Conservation (phyloP, 345 rosid species). For the Punica granatum region DNA sequence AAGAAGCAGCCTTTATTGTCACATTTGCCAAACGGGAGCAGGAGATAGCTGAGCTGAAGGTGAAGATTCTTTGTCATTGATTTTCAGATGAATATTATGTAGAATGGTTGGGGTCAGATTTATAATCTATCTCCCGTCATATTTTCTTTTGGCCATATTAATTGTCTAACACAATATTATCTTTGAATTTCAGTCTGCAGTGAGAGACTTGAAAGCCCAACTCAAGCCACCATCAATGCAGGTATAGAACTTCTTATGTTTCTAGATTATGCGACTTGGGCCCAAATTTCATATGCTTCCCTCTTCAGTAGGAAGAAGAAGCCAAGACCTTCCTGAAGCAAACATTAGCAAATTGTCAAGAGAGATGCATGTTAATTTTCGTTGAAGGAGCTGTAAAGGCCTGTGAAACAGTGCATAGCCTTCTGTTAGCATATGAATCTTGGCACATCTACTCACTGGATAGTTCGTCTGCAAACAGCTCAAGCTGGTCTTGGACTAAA, state of each 20-base stretch:
- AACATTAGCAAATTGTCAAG: background rate
- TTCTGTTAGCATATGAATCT: background rate
- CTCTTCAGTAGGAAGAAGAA: background rate
- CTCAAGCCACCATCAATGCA: constrained; percentile 98
- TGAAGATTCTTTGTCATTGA: background rate
- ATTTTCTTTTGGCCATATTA: background rate
- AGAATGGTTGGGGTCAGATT: background rate
- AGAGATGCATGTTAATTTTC: background rate
- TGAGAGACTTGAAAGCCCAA: constrained; percentile 84
- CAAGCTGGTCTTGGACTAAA: background rate
- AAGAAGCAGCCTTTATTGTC: constrained; percentile 96
- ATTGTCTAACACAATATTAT: background rate
- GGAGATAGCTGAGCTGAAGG: constrained; percentile 64
- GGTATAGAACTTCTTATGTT: constrained; percentile 32
- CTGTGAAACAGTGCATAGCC: background rate
- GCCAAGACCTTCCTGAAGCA: background rate
- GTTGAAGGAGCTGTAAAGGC: background rate
- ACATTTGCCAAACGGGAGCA: constrained; percentile 93
- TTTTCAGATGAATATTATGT: background rate
- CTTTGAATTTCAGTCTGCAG: constrained; percentile 61
- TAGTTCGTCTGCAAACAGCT: background rate
- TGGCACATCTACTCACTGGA: background rate
- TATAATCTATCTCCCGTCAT: background rate
- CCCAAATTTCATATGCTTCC: background rate
- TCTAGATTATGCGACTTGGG: background rate